phyloP scores from a whole-genome alignment of 768 basidiomycete species.

The Atractiella rhizophila region DNA sequence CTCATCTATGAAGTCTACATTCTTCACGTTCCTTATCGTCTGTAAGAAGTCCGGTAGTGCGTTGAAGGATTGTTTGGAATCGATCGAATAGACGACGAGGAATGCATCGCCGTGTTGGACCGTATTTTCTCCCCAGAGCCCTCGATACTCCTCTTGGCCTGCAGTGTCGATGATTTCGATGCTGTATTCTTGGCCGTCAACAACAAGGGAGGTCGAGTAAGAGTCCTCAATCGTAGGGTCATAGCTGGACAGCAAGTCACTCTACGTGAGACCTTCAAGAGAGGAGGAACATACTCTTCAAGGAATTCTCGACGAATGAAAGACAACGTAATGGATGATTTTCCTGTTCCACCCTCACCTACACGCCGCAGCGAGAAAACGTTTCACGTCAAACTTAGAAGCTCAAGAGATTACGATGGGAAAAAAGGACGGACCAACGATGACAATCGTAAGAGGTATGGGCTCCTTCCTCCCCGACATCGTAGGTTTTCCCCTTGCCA shows the following conservation, averaged over 20 bases:
- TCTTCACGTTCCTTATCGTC: neutral
- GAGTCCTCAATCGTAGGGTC: constrained; percentile 10
- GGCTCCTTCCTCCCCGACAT: too few species aligned
- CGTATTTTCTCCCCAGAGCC: constrained; percentile 2
- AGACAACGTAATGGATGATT: constrained; percentile 4
- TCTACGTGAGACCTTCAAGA: too few species aligned
- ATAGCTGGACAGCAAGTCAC: neutral
- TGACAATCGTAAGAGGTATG: constrained; percentile 5
- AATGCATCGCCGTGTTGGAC: constrained; percentile 9
- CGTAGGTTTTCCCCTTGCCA: too few species aligned
- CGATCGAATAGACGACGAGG: constrained; percentile 7
- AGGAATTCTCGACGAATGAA: constrained; percentile 3
- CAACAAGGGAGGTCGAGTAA: neutral
- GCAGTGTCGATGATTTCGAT: constrained; percentile 8
- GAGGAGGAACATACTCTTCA: neutral
- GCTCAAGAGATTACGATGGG: neutral
- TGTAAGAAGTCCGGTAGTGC: constrained; percentile 8
- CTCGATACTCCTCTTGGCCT: constrained; percentile 9
- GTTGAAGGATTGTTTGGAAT: constrained; percentile 4
- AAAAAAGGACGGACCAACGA: constrained; percentile 3
- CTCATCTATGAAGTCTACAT: neutral
- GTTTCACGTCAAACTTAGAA: neutral
- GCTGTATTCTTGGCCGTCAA: constrained; percentile 7
- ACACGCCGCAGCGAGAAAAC: neutral
- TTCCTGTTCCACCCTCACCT: constrained; percentile 13